Percentiles rank a stretch among this genome's conserved stretches.
Evolutionary conservation across 2,329 filamentous ascomycete species (phyloP).

Genomic region (Akanthomyces lecanii): DNA sequence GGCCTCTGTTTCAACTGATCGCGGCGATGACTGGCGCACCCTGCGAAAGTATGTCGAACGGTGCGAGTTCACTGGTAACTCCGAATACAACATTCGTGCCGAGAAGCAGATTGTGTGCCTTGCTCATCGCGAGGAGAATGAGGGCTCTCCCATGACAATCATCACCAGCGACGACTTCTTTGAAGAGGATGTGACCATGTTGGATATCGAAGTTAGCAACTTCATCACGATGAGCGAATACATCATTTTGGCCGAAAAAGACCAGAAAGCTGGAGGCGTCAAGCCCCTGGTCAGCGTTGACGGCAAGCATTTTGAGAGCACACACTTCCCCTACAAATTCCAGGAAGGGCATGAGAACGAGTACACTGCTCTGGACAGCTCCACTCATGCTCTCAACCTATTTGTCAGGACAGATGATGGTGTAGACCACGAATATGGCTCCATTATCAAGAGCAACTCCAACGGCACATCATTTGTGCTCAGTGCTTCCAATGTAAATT

Average conservation of each 20-base stretch:
- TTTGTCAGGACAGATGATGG: conserved; percentile 77
- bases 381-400: conserved; percentile 88
- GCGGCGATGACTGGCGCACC: conserved; percentile 74
- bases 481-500: conserved; percentile 76
- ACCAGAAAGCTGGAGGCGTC: conserved; percentile 63
- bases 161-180: conserved; percentile 79
- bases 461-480: conserved; percentile 94
- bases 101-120: conserved; percentile 57
- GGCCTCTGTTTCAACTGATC: conserved; percentile 73
- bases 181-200: conserved; percentile 49
- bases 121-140: conserved; percentile 50
- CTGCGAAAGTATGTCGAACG: conserved; percentile 70
- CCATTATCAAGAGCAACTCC: conserved; percentile 96
- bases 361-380: conserved; percentile 93
- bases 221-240: conserved; percentile 97
- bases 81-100: conserved; percentile 50
- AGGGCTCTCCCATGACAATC: conserved; percentile 62
- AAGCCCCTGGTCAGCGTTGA: conserved; percentile 81
- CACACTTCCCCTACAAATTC: conserved; percentile 83
- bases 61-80: conserved; percentile 79
- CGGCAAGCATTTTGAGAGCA: conserved; percentile 74
- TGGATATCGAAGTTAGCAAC: conserved; percentile 62
- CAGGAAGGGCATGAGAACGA: conserved; percentile 70
- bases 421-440: conserved; percentile 67
- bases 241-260: conserved; percentile 78